Percentiles rank a stretch among this genome's conserved stretches.
These are phyloP conservation scores for Ampelocalamus luodianensis DNA, from an alignment of 176 grass and related monocot species.

Conservation along the genomic window DNA sequence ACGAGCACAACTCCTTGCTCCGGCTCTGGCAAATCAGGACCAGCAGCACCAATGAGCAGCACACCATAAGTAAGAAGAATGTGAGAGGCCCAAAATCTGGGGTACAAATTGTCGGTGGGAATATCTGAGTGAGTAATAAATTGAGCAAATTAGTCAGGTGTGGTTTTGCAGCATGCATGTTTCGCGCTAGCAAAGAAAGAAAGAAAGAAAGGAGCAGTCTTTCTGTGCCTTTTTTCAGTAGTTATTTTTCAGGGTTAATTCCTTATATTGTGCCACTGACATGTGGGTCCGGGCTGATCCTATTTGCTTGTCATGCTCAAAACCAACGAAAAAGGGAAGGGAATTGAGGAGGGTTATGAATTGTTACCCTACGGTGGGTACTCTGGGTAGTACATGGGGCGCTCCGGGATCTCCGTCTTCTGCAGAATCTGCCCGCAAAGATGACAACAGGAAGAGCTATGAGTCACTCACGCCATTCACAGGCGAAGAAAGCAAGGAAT, in stretches of 20 bases:
- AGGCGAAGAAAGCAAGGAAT: too few relatives aligned
- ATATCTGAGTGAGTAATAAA: too few relatives aligned
- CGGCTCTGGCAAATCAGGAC: constrained; percentile 56
- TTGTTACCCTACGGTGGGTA: constrained; percentile 74
- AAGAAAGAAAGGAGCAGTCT: too few relatives aligned
- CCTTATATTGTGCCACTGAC: too few relatives aligned
- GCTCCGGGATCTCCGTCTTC: constrained; percentile 78
- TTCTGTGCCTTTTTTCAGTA: too few relatives aligned
- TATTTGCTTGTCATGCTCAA: background rate
- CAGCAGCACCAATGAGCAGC: background rate
- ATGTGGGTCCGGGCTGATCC: background rate
- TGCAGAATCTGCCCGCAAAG: constrained; percentile 61
- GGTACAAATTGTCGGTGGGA: too few relatives aligned
- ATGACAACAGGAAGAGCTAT: too few relatives aligned
- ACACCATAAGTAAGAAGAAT: background rate
- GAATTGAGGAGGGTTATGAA: background rate
- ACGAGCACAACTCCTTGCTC: constrained; percentile 64
- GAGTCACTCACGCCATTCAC: too few relatives aligned
- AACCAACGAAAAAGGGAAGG: background rate
- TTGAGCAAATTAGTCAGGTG: background rate
- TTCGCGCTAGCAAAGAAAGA: too few relatives aligned
- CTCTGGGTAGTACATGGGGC: constrained; percentile 86
- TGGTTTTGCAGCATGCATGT: too few relatives aligned
- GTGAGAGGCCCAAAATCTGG: background rate
- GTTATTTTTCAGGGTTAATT: too few relatives aligned